Conservation (phyloP, 805 yeast genomes). For the Wilhelminamyces savonicus region DNA sequence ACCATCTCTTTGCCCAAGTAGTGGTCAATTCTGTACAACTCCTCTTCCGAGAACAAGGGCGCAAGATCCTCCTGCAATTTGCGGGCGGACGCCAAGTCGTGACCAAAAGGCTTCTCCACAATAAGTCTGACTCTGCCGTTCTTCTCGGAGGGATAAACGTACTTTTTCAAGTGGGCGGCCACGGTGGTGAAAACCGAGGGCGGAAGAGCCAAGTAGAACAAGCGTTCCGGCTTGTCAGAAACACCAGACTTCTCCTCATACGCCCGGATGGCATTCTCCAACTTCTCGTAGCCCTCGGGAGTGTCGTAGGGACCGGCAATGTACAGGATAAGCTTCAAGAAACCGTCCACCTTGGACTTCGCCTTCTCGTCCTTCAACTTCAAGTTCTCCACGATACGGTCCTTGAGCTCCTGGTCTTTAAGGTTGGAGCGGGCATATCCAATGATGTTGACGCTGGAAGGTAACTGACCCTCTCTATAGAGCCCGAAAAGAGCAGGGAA, state of each 20-base stretch:
- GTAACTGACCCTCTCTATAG: constrained; percentile 62
- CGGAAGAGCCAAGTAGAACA: constrained; percentile 91
- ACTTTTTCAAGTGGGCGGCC: constrained; percentile 62
- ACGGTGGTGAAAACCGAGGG: constrained; percentile 86
- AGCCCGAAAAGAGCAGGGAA: constrained; percentile 82
- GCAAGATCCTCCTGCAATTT: constrained; percentile 70
- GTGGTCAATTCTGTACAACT: constrained; percentile 93
- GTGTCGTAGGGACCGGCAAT: constrained; percentile 75
- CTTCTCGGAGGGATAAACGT: constrained; percentile 47
- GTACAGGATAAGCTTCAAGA: constrained; percentile 62
- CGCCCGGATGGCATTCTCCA: constrained; percentile 49
- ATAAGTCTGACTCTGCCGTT: constrained; percentile 72
- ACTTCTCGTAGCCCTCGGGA: constrained; percentile 61
- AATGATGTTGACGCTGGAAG: constrained; percentile 62
- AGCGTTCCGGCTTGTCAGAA: constrained; percentile 54
- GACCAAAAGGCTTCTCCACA: constrained; percentile 97
- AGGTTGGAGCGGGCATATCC: constrained; percentile 91
- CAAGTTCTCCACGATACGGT: constrained; percentile 60
- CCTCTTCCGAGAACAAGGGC: constrained; percentile 87
- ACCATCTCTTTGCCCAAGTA: constrained; percentile 98
- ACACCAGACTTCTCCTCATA: constrained; percentile 49
- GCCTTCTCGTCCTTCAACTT: constrained; percentile 40
- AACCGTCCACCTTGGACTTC: constrained; percentile 46
- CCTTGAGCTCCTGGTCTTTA: constrained; percentile 57
- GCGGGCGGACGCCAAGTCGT: constrained; percentile 73